Evolutionary conservation across 1,139 yeast genomes (phyloP).

Genomic region (Geotrichum macrosporum): DNA sequence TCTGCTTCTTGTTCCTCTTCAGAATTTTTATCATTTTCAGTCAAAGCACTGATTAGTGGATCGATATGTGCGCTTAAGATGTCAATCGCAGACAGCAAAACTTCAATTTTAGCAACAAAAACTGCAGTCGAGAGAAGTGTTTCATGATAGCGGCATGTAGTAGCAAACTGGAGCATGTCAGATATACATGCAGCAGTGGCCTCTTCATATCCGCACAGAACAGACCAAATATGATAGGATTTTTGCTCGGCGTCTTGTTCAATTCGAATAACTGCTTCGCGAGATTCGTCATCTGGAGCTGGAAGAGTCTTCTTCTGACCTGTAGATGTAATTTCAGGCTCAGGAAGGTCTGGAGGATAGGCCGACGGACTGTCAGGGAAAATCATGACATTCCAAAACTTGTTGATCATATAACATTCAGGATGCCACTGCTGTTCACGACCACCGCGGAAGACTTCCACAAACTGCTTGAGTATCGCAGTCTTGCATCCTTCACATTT

Average conservation of each 20-base stretch:
- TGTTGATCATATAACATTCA: conserved; percentile 96
- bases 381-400: conserved; percentile 80
- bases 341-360: conserved; percentile 6
- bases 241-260: conserved; percentile 62
- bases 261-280: conserved; percentile 46
- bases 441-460: conserved; percentile 90
- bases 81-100: conserved; percentile 75
- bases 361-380: conserved; percentile 9
- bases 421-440: conserved; percentile 98
- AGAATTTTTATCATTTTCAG: conserved; percentile 17
- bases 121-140: conserved; percentile 73
- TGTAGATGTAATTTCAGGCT: neutral
- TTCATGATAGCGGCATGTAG: conserved; percentile 64
- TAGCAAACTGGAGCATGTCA: conserved; percentile 84
- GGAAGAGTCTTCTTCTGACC: neutral
- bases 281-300: conserved; percentile 40
- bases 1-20: conserved; percentile 22
- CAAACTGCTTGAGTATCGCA: conserved; percentile 89
- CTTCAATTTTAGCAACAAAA: conserved; percentile 68
- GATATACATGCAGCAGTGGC: conserved; percentile 88
- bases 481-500: conserved; percentile 92
- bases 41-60: conserved; percentile 25
- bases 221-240: conserved; percentile 81
- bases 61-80: conserved; percentile 33
- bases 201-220: conserved; percentile 85